A percentile compares a stretch with the other conserved stretches of the same genome.
These are phyloP conservation scores for Phaeolepiota aurea DNA, from an alignment of 768 basidiomycete genomes.

Conservation along the genomic window DNA sequence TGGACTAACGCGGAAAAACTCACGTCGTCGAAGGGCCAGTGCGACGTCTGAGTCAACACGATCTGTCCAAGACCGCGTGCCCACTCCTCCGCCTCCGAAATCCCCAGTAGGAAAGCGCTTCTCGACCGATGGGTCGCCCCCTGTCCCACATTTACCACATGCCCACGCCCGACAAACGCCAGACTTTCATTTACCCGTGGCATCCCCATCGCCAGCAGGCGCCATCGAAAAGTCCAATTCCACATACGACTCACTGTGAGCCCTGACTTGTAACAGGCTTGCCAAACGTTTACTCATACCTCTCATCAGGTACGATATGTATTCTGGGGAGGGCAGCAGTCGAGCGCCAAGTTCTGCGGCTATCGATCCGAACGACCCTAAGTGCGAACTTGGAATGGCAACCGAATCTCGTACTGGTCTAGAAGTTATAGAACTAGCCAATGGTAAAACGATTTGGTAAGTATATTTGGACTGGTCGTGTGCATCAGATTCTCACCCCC, in stretches of 20 bases:
- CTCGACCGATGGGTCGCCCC: slow-evolving; percentile 59
- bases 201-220: slow-evolving; percentile 27
- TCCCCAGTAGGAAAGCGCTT: slow-evolving; percentile 47
- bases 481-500: not conserved
- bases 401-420: slow-evolving; percentile 53
- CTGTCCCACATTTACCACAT: slow-evolving; percentile 56
- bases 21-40: slow-evolving; percentile 60
- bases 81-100: slow-evolving; percentile 79
- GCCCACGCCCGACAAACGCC: slow-evolving; percentile 32
- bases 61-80: slow-evolving; percentile 74
- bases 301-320: slow-evolving; percentile 65
- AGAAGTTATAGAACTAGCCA: slow-evolving; percentile 78
- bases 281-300: not conserved
- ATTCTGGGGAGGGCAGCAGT: slow-evolving; percentile 48
- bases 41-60: slow-evolving; percentile 52
- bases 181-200: slow-evolving; percentile 28
- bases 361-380: slow-evolving; percentile 21
- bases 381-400: slow-evolving; percentile 17
- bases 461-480: slow-evolving; percentile 16
- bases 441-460: slow-evolving; percentile 82
- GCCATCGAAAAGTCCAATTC: slow-evolving; percentile 60
- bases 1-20: slow-evolving; percentile 45
- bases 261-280: slow-evolving; percentile 9
- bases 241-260: slow-evolving; percentile 74
- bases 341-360: slow-evolving; percentile 23